Conservation (phyloP, 2,329 filamentous ascomycete species). For the Dendryphion nanum region DNA sequence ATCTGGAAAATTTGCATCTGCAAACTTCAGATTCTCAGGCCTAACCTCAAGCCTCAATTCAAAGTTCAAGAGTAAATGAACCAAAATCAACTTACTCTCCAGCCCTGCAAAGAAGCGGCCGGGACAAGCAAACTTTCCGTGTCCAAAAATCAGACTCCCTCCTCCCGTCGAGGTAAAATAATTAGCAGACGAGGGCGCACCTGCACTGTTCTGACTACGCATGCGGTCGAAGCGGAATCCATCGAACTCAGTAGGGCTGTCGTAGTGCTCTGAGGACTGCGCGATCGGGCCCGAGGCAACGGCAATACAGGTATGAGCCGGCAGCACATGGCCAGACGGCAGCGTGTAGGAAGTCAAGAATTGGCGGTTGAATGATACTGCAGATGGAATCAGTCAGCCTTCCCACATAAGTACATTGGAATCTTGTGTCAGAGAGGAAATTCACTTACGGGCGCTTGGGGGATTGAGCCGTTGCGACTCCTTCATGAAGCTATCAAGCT, state of each 20-base stretch:
- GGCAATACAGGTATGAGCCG: constrained; percentile 2
- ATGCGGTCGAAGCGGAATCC: constrained; percentile 6
- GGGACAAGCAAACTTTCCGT: constrained; percentile 3
- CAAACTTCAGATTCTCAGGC: constrained; percentile 1
- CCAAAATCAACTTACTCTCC: constrained; percentile 4
- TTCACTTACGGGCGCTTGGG: constrained; percentile 1
- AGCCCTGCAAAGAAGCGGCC: constrained; percentile 2
- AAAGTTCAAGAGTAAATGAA: constrained; percentile 2
- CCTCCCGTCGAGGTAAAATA: constrained; percentile 2
- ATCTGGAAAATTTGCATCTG: constrained; percentile 3
- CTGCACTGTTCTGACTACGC: background rate
- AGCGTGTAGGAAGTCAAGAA: background rate
- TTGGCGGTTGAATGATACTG: constrained; percentile 5
- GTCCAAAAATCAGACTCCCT: constrained; percentile 1
- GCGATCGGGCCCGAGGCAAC: constrained; percentile 3
- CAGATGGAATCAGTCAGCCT: background rate
- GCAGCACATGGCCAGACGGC: constrained; percentile 3
- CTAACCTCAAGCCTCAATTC: background rate
- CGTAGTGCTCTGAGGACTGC: background rate
- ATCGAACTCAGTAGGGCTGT: constrained; percentile 4
- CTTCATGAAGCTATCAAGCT: constrained; percentile 6
- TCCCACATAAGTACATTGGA: no score
- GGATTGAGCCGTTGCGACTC: constrained; percentile 4
- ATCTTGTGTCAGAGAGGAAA: background rate
- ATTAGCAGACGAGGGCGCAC: background rate